Conservation (phyloP, 805 yeast genomes). For the Hyphopichia homilentoma region DNA sequence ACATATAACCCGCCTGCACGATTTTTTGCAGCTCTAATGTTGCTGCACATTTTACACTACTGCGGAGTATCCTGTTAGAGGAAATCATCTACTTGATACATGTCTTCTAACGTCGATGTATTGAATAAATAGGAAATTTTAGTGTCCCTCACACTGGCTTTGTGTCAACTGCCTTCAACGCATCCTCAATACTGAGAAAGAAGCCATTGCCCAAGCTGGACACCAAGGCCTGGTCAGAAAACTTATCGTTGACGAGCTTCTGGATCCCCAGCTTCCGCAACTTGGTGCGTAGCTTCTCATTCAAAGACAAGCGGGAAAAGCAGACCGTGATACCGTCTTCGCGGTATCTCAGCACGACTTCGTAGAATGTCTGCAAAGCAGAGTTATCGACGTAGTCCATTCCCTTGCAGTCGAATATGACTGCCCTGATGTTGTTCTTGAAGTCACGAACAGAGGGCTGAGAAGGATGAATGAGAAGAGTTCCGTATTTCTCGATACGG, state of each 20-base stretch:
- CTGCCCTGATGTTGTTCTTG: conserved; percentile 39
- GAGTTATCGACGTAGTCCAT: conserved; percentile 79
- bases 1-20: no score
- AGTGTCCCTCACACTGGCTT: conserved; percentile 3
- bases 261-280: conserved; percentile 55
- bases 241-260: conserved; percentile 16
- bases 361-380: conserved; percentile 68
- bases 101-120: no score
- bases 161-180: conserved; percentile 43
- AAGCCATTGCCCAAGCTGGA: conserved; percentile 22
- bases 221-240: not conserved
- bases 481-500: conserved; percentile 74
- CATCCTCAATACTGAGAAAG: conserved; percentile 54
- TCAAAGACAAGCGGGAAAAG: conserved; percentile 57
- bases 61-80: no score
- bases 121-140: no score
- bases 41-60: no score
- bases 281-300: conserved; percentile 42
- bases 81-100: no score
- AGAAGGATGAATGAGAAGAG: conserved; percentile 73
- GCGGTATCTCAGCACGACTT: conserved; percentile 56
- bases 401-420: conserved; percentile 77
- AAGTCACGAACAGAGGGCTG: conserved; percentile 48
- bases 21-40: no score
- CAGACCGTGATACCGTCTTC: conserved; percentile 53